Evolutionary conservation across 2,329 filamentous ascomycete genomes (phyloP), one percentile per base, ranked within the genome.

Genomic region (Zymoseptoria crescenta): DNA sequence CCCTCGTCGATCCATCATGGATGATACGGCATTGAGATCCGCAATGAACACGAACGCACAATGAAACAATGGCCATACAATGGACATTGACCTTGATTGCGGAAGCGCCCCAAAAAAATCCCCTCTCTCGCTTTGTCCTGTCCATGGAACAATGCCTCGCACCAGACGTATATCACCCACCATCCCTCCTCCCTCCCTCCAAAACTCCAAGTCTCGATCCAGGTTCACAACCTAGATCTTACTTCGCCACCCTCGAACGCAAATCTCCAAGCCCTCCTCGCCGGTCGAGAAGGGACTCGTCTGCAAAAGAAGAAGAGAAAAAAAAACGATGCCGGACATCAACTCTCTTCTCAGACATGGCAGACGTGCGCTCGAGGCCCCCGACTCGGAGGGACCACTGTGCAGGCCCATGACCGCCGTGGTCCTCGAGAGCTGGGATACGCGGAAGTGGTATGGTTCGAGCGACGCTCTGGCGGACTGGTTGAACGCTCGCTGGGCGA

Each of bases 401-500:
- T 59, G 65, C 2, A 57, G 61, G 2, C 63, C 67, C 2, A 52
- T 70, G 21, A 62, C 54, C 2, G 24, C 52, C 8, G 57, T 67
- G 9, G 56, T 70, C 1, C 59, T 71, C 19, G 41, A 59, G 1
- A 52, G 52, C 19, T 71, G 63, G 60, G 63, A 68, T 13, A 49
- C 28, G 6, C 59, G 67, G 35, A 62, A 68, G 50, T 68, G 63
- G 62, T 10, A 57, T 13, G 21, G 54, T 3, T 65, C 61, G 29
- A 58, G 65, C n/a, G 68, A 71, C 45, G 65, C 67, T 1, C 49
- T 71, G 45, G 57, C 67, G 3, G 59, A 66, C 21, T 70, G 69
- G 68, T 48, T 69, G 7, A 70, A 71, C 52, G 61, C 61, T 1
- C 56, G 68, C 8, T 69, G 67, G 68, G 55, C 50, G 41, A 70